Base-by-base conservation (phyloP, 495 filamentous ascomycete species). In the Astrothelium subdiscretum region DNA sequence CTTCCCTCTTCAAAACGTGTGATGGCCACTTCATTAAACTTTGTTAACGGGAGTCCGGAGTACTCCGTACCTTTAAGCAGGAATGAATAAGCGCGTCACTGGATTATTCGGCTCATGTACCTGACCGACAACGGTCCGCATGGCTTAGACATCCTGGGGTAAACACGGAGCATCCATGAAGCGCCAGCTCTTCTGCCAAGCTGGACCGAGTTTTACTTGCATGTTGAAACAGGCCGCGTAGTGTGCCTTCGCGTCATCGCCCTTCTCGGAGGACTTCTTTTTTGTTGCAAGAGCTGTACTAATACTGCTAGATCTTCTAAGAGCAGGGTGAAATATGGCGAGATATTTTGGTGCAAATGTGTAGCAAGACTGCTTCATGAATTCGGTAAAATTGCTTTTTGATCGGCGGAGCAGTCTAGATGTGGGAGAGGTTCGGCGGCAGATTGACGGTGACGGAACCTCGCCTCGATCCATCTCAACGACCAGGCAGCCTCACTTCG, bases 121-220 rank as follows among this genome's bases (percentile, higher is more conserved):
- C n/a, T n/a, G n/a, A n/a, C n/a, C n/a, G n/a, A n/a, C n/a, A n/a
- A n/a, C n/a, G n/a, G n/a, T n/a, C n/a, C 42, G 20, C 42, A 22
- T 5, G 43, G 43, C n/a, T 48, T n/a, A 29, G 48, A 26, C 24
- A 54, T 54, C 29, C 20, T 54, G 48, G 22, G 48, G 48, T 8
- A 54, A 54, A 54, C 48, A 54, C 20, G 48, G 29, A 54, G 48
- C 48, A 27, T 54, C 24, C 48, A 27, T 54, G 48, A 54, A 54
- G 48, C 48, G 48, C 48, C 48, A 8, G 24, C n/a, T 15, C 2
- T 2, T 54, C 24, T 29, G 20, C 29, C 20, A 26, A 29, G 48
- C 10, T 1, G 12, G 24, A 3, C 48, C 22, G 11, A 54, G 22
- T 54, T 54, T 54, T 26, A 29, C 24, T 29, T 5, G 20, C 5